Base-by-base conservation (phyloP, 2,329 filamentous ascomycete genomes). In the Pyrenochaeta sp. region DNA sequence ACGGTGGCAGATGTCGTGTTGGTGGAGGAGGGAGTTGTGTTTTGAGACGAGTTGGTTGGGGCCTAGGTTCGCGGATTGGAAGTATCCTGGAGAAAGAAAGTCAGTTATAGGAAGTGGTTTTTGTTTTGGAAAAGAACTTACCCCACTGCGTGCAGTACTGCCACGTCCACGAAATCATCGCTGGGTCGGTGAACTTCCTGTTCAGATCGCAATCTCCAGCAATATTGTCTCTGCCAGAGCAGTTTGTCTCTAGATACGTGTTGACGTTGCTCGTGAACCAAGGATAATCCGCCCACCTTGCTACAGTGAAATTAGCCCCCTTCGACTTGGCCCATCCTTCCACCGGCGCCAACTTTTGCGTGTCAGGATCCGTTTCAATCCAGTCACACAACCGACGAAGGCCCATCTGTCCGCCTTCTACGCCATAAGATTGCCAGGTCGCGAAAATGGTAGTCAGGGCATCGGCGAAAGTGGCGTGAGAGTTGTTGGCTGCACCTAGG, bases 61-160 rank as follows among this genome's bases (percentile, higher is more conserved):
- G n/a, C 82, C 82, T 1, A 80, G 67, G 62, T 85, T 85, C 34
- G 80, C 78, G 50, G 76, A 76, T 66, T 83, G 81, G 66, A 80
- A 82, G 69, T 76, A 85, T 9, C 83, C 72, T 75, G 50, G 6
- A 19, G 46, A 24, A 25, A 37, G 19, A 19, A 19, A 1, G 54
- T 67, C 49, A 66, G 47, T 36, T 32, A 19, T 19, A 19, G 19
- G 19, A 30, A 30, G 28, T 30, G 2, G 1, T 30, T 52, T 12
- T 2, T 8, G 13, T 15, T 40, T 45, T 25, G 25, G 39, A 22
- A 34, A 9, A 28, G 10, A 19, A 65, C 69, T 60, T 59, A 74
- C 74, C 84, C 79, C 80, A 84, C 66, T 85, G 78, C 2, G 79
- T 82, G 69, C 84, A 86, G 65, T 81, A 82, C 64, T 85, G 82